Evolutionary conservation across 2,329 filamentous ascomycete species (phyloP), one percentile per base, ranked within the genome.

Genomic region (Neoascochyta sp.): DNA sequence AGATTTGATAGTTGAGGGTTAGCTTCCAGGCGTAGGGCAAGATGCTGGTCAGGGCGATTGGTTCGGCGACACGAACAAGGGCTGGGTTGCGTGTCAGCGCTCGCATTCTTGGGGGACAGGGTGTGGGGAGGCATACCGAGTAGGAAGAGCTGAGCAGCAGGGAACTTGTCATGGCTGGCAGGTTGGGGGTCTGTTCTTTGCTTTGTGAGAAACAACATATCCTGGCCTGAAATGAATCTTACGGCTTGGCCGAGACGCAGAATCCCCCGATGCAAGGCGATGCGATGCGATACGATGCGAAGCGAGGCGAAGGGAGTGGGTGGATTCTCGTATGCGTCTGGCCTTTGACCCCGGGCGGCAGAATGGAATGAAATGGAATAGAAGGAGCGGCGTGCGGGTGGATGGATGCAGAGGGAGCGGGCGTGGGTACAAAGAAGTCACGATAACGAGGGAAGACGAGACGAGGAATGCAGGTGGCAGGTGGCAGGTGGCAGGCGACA

Each of bases 21-120:
- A 65, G 53, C 32, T 62, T 63, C 57, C 62, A 65, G 12, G 63
- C 62, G 37, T 95, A 95, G 9, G 89, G 89, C 47, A 93, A 93
- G 66, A 95, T 93, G 57, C 86, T 93, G 3, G 88, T 95, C 47
- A 95, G 75, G 27, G 89, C 89, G 53, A 95, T 90, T 12, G 89
- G 89, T 65, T 95, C 89, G 27, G 89, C 86, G 41, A 95, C 77
- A 52, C 89, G 85, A 52, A 94, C 88, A 67, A 95, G 86, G 54
- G 88, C 89, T 93, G 53, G 10, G 21, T 18, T 13, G 22, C 16
- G 3, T 4, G 37, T 45, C 20, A 44, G 40, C 24, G 15, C n/a
- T 19, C 4, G 27, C 24, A 26, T 16, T 21, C 4, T 9, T 17
- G 2, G 15, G 14, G 5, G 6, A 23, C 7, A 15, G 9, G 10